Percentiles rank a stretch among this genome's conserved stretches.
Evolutionary conservation across 495 filamentous ascomycete species (phyloP).

Genomic region (Xylaria nigripes): DNA sequence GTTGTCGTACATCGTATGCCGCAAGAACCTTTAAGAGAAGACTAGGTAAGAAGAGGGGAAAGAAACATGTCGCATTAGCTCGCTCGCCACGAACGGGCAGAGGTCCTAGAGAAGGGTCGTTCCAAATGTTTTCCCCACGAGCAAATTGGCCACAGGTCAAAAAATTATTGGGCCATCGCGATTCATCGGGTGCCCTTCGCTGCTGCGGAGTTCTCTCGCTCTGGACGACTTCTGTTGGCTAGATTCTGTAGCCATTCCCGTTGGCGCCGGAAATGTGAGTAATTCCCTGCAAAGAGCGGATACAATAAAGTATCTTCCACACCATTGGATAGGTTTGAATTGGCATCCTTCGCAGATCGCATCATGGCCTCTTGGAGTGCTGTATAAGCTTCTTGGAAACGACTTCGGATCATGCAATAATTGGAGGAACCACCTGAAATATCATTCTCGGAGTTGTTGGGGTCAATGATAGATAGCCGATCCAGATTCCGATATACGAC

Average conservation of each 20-base stretch:
- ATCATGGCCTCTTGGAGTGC: conserved; percentile 51
- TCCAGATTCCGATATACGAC: conserved; percentile 43
- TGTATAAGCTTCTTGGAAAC: conserved; percentile 56
- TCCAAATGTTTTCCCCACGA: not conserved
- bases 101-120: not conserved
- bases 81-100: not conserved
- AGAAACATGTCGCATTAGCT: not conserved
- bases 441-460: conserved; percentile 74
- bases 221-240: not conserved
- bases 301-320: conserved; percentile 50
- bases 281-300: conserved; percentile 62
- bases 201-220: not conserved
- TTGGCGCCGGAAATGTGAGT: conserved; percentile 58
- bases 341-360: conserved; percentile 16
- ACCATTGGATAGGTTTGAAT: conserved; percentile 9
- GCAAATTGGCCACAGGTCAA: not conserved
- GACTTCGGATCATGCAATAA: conserved; percentile 49
- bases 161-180: not conserved
- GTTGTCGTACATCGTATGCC: not conserved
- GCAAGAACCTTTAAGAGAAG: not conserved
- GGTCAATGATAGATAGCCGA: conserved; percentile 73
- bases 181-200: not conserved
- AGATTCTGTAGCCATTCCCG: conserved; percentile 38
- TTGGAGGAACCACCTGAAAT: conserved; percentile 74
- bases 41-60: too few species aligned